Base-by-base conservation (phyloP, 257 asterid genomes). In the Anisodus acutangulus region DNA sequence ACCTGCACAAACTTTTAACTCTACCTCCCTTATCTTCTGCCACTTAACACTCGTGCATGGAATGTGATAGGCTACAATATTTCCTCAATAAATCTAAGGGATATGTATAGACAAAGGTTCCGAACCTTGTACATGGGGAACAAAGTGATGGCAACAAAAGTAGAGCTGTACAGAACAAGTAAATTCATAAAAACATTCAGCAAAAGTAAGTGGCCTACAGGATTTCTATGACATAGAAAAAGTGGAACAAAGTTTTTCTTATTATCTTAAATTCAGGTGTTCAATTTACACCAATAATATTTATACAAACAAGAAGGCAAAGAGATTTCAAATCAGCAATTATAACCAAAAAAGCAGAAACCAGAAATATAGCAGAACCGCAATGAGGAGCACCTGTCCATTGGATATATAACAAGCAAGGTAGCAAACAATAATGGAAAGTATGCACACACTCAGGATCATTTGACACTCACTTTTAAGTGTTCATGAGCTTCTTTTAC, bases 401-500 rank as follows among this genome's bases (percentile, higher is more conserved):
- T 76, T 76, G 43, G 45, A 76, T 76, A 53, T 19, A 51, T 22
- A 39, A 76, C 81, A 76, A 76, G 81, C 81, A 76, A 74, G 63
- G 22, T 26, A 76, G 62, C 81, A 72, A 72, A 45, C 39, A 26
- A 51, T 22, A 49, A 51, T 51, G 63, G 62, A 26, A 76, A 22
- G 4, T 17, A 66, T 66, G 43, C 43, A 69, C 83, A 80, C 62
- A 57, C 31, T 55, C 81, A 35, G 55, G 59, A 88, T 84, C 71
- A 76, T 74, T 19, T 72, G 88, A 58, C 81, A 76, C 91, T 83
- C 91, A 94, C 99, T 90, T 96, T 96, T 83, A 96, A 91, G 93
- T 93, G 98, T 83, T 96, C 98, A 35, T 96, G 99, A 86, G 98
- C 98, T 94, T 96, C 99, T 90, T 96, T 93, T 55, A 96, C 97